Evolutionary conservation across 2,329 filamentous ascomycete genomes (phyloP).

Genomic region (Colletotrichum tabaci): DNA sequence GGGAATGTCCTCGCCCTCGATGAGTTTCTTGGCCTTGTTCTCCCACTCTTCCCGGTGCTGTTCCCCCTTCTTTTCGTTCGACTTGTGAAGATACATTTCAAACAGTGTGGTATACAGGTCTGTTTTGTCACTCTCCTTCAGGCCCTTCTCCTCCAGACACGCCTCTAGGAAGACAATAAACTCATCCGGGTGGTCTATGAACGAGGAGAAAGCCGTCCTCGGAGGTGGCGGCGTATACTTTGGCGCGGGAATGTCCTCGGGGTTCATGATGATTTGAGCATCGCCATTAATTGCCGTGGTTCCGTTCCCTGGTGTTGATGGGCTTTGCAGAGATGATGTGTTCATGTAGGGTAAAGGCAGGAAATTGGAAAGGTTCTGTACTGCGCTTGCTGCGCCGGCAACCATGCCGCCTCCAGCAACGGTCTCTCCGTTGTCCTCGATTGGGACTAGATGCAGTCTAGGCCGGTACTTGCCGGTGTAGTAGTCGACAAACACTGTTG

Average conservation of each 20-base stretch:
- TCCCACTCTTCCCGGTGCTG: slow-evolving; percentile 86
- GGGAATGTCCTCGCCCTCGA: slow-evolving; percentile 83
- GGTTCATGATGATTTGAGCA: slow-evolving; percentile 64
- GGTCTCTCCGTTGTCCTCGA: slow-evolving; percentile 54
- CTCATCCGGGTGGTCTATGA: slow-evolving; percentile 92
- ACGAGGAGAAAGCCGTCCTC: slow-evolving; percentile 92
- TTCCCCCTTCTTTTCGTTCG: slow-evolving; percentile 79
- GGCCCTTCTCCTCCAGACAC: slow-evolving; percentile 78
- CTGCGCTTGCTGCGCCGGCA: slow-evolving; percentile 77
- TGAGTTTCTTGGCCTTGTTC: slow-evolving; percentile 88
- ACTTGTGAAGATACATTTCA: slow-evolving; percentile 97
- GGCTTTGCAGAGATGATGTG: slow-evolving; percentile 69
- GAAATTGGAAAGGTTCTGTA: slow-evolving; percentile 88
- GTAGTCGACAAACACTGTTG: slow-evolving; percentile 92
- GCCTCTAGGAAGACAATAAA: slow-evolving; percentile 95
- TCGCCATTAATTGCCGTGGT: slow-evolving; percentile 64
- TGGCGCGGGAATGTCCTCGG: slow-evolving; percentile 61
- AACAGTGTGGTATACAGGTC: slow-evolving; percentile 97
- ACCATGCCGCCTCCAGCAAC: slow-evolving; percentile 61
- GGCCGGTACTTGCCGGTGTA: slow-evolving; percentile 89
- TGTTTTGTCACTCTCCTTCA: slow-evolving; percentile 82
- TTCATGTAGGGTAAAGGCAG: slow-evolving; percentile 91
- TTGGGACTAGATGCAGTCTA: slow-evolving; percentile 69
- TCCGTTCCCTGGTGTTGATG: slow-evolving; percentile 64
- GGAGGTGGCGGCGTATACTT: slow-evolving; percentile 87